phyloP scores from a whole-genome alignment of 2,329 filamentous ascomycete genomes.

The Sporothrix humicola region DNA sequence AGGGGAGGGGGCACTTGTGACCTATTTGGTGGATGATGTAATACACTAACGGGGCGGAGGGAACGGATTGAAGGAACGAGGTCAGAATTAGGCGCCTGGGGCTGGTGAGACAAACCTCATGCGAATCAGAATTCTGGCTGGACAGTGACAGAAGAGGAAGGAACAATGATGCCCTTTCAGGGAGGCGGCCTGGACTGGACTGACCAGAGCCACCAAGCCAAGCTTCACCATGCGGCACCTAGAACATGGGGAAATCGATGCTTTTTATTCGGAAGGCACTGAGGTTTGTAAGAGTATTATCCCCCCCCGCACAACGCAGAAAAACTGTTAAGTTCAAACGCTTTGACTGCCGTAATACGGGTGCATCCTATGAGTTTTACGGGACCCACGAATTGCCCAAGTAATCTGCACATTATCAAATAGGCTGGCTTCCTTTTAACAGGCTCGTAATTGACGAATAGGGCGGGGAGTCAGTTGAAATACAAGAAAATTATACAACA shows the following conservation, averaged over 20 bases:
- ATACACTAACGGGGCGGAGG: constrained; percentile 16
- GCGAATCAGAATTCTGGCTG: not conserved
- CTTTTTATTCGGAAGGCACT: not conserved
- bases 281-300: not conserved
- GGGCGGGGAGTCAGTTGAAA: too few relatives aligned
- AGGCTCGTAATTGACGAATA: too few relatives aligned
- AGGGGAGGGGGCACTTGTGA: constrained; percentile 30
- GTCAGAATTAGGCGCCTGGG: constrained; percentile 23
- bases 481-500: too few relatives aligned
- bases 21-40: constrained; percentile 34
- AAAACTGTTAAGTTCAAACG: not conserved
- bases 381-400: too few relatives aligned
- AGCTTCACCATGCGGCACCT: not conserved
- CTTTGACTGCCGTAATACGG: too few relatives aligned
- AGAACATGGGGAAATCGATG: constrained; percentile 12
- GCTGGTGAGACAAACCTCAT: constrained; percentile 14
- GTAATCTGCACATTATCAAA: too few relatives aligned
- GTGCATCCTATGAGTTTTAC: too few relatives aligned
- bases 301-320: not conserved
- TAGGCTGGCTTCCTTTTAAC: too few relatives aligned
- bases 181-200: not conserved
- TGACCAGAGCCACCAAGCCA: constrained; percentile 5
- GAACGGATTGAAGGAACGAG: not conserved
- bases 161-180: not conserved
- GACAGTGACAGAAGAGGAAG: not conserved